Evolutionary conservation across 768 basidiomycete species (phyloP).

Genomic region (Arthromyces matolae): DNA sequence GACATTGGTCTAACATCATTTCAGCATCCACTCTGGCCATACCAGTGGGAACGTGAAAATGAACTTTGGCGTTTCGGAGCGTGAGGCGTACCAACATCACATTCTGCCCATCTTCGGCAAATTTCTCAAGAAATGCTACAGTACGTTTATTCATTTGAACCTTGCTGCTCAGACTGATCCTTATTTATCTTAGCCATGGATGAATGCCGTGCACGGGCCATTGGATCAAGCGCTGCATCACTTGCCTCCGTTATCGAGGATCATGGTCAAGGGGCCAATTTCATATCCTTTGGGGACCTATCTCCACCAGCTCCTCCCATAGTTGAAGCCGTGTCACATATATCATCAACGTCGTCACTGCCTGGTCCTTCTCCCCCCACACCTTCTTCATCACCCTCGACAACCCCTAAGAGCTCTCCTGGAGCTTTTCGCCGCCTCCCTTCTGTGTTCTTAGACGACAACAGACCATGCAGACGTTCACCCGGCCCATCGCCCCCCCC

Average conservation of each 20-base stretch:
- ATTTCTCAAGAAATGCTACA: conserved; percentile 14
- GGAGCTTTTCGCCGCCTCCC: too few species aligned
- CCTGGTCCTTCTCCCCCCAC: too few species aligned
- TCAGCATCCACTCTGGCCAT: conserved; percentile 20
- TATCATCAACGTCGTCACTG: too few species aligned
- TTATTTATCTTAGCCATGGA: background rate
- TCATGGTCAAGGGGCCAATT: background rate
- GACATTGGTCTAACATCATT: background rate
- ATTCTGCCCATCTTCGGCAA: conserved; percentile 15
- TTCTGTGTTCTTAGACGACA: too few species aligned
- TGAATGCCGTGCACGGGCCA: background rate
- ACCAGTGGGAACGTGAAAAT: conserved; percentile 13
- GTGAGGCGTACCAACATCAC: conserved; percentile 4
- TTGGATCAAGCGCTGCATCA: background rate
- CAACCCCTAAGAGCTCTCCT: too few species aligned
- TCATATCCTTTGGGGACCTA: background rate
- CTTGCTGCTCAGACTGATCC: background rate
- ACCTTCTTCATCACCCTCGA: too few species aligned
- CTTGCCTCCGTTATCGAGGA: background rate
- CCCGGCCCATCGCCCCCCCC: too few species aligned
- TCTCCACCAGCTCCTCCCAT: too few species aligned
- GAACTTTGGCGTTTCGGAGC: conserved; percentile 17
- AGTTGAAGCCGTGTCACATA: too few species aligned
- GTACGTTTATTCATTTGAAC: background rate
- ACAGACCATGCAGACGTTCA: too few species aligned